These are phyloP conservation scores for Tulasnella sp. DNA, from an alignment of 768 basidiomycete species.

Conservation along the genomic window DNA sequence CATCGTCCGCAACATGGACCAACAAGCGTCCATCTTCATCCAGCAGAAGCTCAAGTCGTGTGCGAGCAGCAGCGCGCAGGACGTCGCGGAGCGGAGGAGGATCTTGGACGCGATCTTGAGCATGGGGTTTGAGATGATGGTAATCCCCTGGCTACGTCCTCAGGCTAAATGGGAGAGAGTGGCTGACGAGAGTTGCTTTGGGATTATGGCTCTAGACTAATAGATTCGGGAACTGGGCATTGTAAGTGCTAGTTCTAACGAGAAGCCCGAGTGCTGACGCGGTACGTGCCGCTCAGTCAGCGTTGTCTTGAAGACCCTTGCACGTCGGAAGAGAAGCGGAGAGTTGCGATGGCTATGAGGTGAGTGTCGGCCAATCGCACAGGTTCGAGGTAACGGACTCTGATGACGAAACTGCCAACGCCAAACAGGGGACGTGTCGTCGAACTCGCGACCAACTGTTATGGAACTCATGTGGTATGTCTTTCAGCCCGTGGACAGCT, in stretches of 20 bases:
- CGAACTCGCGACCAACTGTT: conserved; percentile 79
- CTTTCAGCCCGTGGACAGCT: neutral
- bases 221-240: conserved; percentile 66
- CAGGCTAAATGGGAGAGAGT: too few species aligned
- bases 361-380: too few species aligned
- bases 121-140: conserved; percentile 87
- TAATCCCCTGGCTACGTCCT: conserved; percentile 55
- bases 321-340: conserved; percentile 59
- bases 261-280: neutral
- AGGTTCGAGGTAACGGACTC: neutral
- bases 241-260: neutral
- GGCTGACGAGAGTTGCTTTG: neutral
- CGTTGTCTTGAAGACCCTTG: conserved; percentile 74
- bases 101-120: conserved; percentile 81
- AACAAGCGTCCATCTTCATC: conserved; percentile 82
- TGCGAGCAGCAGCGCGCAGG: conserved; percentile 28
- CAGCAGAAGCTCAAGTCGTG: conserved; percentile 87
- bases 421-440: conserved; percentile 62
- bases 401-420: neutral
- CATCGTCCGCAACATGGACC: conserved; percentile 82
- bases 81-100: conserved; percentile 53
- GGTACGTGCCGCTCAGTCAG: conserved; percentile 28
- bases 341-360: conserved; percentile 84
- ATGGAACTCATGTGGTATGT: conserved; percentile 63
- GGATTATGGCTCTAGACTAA: neutral